Percentiles rank a stretch among this genome's conserved stretches.
Conservation (phyloP, 1,139 yeast genomes). For the Suhomyces bolitotheri region DNA sequence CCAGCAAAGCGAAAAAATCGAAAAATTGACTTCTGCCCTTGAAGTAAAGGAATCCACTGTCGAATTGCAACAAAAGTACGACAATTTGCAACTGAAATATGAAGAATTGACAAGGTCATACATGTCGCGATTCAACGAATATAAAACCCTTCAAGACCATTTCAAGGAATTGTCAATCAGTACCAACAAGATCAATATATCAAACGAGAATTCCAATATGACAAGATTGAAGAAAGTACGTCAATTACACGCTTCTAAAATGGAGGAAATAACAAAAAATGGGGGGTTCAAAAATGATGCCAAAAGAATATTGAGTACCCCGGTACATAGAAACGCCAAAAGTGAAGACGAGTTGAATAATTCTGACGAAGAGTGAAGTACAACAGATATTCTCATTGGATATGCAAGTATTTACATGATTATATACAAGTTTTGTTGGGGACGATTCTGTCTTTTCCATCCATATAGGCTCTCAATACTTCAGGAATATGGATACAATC, state of each 20-base stretch:
- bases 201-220: slow-evolving; percentile 8
- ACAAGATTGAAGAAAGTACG: slow-evolving; percentile 27
- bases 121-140: slow-evolving; percentile 27
- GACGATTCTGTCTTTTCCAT: slow-evolving; percentile 45
- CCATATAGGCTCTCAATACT: slow-evolving; percentile 69
- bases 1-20: slow-evolving; percentile 1
- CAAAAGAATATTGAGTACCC: slow-evolving; percentile 38
- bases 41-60: slow-evolving; percentile 4
- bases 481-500: slow-evolving; percentile 65
- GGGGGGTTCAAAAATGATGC: slow-evolving; percentile 8
- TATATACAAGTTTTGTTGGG: slow-evolving; percentile 4
- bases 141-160: slow-evolving; percentile 25
- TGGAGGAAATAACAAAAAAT: slow-evolving; percentile 22
- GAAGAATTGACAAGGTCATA: slow-evolving; percentile 26
- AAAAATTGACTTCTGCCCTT: slow-evolving; percentile 1
- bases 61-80: slow-evolving; percentile 11
- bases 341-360: slow-evolving; percentile 18
- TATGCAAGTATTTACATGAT: too few relatives aligned
- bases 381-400: too few relatives aligned
- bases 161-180: slow-evolving; percentile 24
- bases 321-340: slow-evolving; percentile 13
- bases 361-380: slow-evolving; percentile 22
- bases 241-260: slow-evolving; percentile 30
- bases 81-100: slow-evolving; percentile 23
- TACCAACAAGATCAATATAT: slow-evolving; percentile 12